Evolutionary conservation across 768 basidiomycete genomes (phyloP), one percentile per base, ranked within the genome.

Genomic region (Pulveroboletus sp.): DNA sequence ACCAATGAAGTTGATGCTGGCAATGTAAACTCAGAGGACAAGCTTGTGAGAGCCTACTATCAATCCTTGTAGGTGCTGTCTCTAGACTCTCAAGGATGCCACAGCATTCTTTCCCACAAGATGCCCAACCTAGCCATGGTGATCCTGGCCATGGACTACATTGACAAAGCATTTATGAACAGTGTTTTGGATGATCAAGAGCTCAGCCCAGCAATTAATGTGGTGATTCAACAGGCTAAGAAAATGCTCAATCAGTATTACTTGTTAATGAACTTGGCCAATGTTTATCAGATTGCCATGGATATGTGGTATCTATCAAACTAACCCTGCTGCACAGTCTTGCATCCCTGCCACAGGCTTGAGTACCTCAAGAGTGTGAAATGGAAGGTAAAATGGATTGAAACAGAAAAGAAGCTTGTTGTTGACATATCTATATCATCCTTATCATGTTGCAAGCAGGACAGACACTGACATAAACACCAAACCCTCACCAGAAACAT

Each of bases 61-160:
- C n/a, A n/a, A n/a, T n/a, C n/a, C n/a, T n/a, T n/a, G n/a, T n/a
- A n/a, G n/a, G n/a, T n/a, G n/a, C n/a, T n/a, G n/a, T n/a, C n/a
- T 60, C 2, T 26, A 66, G 62, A 43, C 57, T n/a, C 48, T 57
- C 14, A 62, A 64, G 45, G 44, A 65, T 37, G 53, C 61, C 6
- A 65, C 61, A 11, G 31, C 52, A 19, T 62, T 58, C 44, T 69
- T 71, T 48, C 64, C 59, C 13, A 43, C 1, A 50, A 50, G 1
- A 53, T 40, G 0, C 51, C 56, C 5, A 64, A 51, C 22, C 53
- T 73, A 2, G 45, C 64, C 1, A 53, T 45, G 1, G 66, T 71
- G 14, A 65, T 72, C 10, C 62, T 62, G 0, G 67, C 67, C 1
- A 69, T 72, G 67, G 68, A 73, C 38, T 43, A 51, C 17, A 65